A percentile compares a stretch with the other conserved stretches of the same genome.
These are phyloP conservation scores for Gossypium longicalyx DNA, from an alignment of 345 rosid genomes.

Conservation along the genomic window DNA sequence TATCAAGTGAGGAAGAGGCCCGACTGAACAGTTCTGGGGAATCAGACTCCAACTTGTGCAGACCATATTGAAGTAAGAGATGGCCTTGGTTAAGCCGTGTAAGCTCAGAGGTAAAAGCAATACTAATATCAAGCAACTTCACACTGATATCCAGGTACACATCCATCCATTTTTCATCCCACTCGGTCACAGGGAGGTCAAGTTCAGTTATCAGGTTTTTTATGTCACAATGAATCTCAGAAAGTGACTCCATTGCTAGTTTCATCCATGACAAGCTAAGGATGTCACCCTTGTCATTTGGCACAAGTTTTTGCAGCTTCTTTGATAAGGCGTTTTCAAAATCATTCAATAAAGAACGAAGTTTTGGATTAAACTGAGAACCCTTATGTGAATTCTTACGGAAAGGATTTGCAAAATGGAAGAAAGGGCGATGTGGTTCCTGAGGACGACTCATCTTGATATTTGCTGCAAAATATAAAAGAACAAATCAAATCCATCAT, in stretches of 20 bases:
- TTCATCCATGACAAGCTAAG: slow-evolving; percentile 84
- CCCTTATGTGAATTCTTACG: slow-evolving; percentile 67
- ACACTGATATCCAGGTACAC: slow-evolving; percentile 82
- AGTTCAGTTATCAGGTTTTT: slow-evolving; percentile 65
- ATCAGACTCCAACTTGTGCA: slow-evolving; percentile 56
- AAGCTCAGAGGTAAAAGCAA: slow-evolving; percentile 74
- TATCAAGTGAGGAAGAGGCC: slow-evolving; percentile 60
- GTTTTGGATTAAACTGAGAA: slow-evolving; percentile 58
- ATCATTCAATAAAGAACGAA: slow-evolving; percentile 36
- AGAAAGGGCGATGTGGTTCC: slow-evolving; percentile 64
- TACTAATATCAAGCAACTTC: slow-evolving; percentile 78
- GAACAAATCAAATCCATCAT: not conserved
- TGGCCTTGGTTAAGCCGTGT: slow-evolving; percentile 71
- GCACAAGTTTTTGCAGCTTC: slow-evolving; percentile 58
- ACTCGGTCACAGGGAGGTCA: slow-evolving; percentile 72
- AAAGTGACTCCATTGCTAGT: slow-evolving; percentile 68
- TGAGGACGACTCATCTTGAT: slow-evolving; percentile 73
- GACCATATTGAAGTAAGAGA: slow-evolving; percentile 63
- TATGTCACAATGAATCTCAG: slow-evolving; percentile 62
- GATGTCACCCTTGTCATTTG: slow-evolving; percentile 52
- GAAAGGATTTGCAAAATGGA: slow-evolving; percentile 86
- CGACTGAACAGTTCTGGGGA: slow-evolving; percentile 41
- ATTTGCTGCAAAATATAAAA: slow-evolving; percentile 29
- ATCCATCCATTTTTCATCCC: slow-evolving; percentile 94
- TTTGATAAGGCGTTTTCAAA: slow-evolving; percentile 65